Base-by-base conservation (phyloP, 2,329 filamentous ascomycete genomes). In the Nigrospora sphaerica region DNA sequence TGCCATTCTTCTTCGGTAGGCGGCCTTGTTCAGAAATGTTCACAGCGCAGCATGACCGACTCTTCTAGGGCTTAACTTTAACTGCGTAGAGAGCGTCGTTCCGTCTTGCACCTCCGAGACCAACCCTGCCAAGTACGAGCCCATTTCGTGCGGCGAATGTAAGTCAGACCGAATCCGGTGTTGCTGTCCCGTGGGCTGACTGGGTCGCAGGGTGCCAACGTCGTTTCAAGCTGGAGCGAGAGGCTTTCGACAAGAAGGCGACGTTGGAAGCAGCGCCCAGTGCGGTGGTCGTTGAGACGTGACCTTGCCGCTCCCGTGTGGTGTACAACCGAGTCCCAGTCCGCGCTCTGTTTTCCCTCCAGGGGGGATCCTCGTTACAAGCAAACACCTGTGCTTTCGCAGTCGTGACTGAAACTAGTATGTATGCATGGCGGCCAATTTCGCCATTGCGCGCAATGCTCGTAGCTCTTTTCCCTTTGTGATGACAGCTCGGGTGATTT, bases 1-100 rank as follows among this genome's bases (percentile, higher is more conserved):
- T 80, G 71, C 74, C 75, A 1, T 79, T 80, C 55, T 80, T 80
- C 58, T 73, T 79, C 44, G 72, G 71, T 68, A 56, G 49, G 56
- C 32, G 31, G 16, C 2, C 11, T 28, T n/a, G 18, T 18, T 13
- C 19, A 2, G 12, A 12, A 17, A 37, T 28, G 32, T 19, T 16
- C 4, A 28, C 9, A 13, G 12, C 18, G 5, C n/a, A 7, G 13
- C 13, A 17, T 44, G 33, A 32, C 36, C 19, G 36, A 28, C 10
- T 10, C 6, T 37, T 18, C 17, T 52, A 71, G 71, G 60, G 0
- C 70, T 78, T 47, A 76, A 78, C 52, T 73, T 74, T 42, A 73
- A 79, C 45, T 71, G 71, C 31, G 67, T 71, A 16, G 71, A 71
- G 46, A 64, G 67, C 9, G 72, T 77, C 9, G 62, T 77, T 16